A percentile compares a stretch with the other conserved stretches of the same genome.
Conservation (phyloP, 1,139 yeast species). For the Wickerhamomyces sp. region DNA sequence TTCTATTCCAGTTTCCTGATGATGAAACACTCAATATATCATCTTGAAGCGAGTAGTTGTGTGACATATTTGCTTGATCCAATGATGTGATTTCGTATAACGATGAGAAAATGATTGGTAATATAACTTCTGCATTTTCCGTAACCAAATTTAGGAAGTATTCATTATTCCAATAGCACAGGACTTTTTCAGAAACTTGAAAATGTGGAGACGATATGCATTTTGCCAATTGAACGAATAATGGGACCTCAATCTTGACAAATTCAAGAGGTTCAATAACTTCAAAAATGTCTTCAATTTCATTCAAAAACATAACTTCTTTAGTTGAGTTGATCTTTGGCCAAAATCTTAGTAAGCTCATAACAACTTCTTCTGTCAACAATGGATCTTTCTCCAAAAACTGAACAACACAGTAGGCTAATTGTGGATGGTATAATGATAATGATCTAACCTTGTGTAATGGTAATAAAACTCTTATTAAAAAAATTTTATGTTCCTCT, state of each 20-base stretch:
- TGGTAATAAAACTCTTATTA: slow-evolving; percentile 86
- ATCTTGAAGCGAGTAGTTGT: slow-evolving; percentile 35
- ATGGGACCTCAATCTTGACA: slow-evolving; percentile 85
- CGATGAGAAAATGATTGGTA: slow-evolving; percentile 89
- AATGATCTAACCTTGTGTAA: slow-evolving; percentile 87
- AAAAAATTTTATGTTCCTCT: slow-evolving; percentile 91
- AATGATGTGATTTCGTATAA: slow-evolving; percentile 67
- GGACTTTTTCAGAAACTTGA: slow-evolving; percentile 94
- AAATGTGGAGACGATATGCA: slow-evolving; percentile 95
- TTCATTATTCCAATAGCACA: slow-evolving; percentile 93
- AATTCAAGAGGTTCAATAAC: slow-evolving; percentile 94
- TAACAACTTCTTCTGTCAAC: slow-evolving; percentile 89
- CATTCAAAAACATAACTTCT: slow-evolving; percentile 93
- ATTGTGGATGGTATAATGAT: slow-evolving; percentile 89
- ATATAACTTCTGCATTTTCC: slow-evolving; percentile 84
- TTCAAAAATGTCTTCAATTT: slow-evolving; percentile 93
- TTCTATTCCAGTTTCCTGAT: slow-evolving; percentile 72
- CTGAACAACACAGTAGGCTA: slow-evolving; percentile 95
- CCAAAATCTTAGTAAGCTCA: slow-evolving; percentile 93
- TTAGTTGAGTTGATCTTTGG: slow-evolving; percentile 94
- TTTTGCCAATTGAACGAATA: slow-evolving; percentile 89
- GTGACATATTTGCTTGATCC: slow-evolving; percentile 24
- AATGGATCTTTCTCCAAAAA: slow-evolving; percentile 90
- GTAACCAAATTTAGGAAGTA: slow-evolving; percentile 86
- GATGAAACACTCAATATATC: slow-evolving; percentile 32